Base-by-base conservation (phyloP, 2,329 filamentous ascomycete species). In the Ophiostoma sp. region DNA sequence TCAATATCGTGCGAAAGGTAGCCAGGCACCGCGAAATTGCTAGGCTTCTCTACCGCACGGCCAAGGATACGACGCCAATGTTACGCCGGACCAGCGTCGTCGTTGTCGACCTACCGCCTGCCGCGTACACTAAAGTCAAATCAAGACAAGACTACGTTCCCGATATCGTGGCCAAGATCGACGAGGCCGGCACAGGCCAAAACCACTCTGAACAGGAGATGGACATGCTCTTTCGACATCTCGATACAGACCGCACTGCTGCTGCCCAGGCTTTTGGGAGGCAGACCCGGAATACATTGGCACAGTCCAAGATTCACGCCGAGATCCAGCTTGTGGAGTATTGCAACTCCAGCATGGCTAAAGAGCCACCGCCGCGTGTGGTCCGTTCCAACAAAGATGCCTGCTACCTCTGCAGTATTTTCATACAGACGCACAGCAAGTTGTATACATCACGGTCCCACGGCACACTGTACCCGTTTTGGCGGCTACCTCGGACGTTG, bases 21-120 rank as follows among this genome's bases (percentile, higher is more conserved):
- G 78, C 81, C 11, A 78, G 81, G 69, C 85, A 85, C 66, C 77
- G 77, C 19, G 79, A 83, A 59, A 78, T 78, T 52, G 79, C 82
- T 15, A 73, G 75, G 9, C 77, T 79, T 28, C 76, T 86, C 1
- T 79, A 79, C 72, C 78, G 78, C 3, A 77, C 74, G 3, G 82
- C 83, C 0, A 81, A 78, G 22, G 45, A 28, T 7, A 33, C 48
- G 17, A 33, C 48, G 17, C 57, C 59, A n/a, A 15, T 66, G 9
- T 15, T 63, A 19, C 70, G 70, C 5, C 70, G 39, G 8, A 50
- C 59, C 22, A 64, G 25, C 7, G 31, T 71, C 17, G 31, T 64
- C 2, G 3, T 31, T 15, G 70, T 71, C 3, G 8, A 48, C 11
- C 70, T 71, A 12, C 42, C 70, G 1, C 28, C 39, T 8, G 31